Base-by-base conservation (phyloP, 805 yeast species). In the Brettanomyces anomalus region DNA sequence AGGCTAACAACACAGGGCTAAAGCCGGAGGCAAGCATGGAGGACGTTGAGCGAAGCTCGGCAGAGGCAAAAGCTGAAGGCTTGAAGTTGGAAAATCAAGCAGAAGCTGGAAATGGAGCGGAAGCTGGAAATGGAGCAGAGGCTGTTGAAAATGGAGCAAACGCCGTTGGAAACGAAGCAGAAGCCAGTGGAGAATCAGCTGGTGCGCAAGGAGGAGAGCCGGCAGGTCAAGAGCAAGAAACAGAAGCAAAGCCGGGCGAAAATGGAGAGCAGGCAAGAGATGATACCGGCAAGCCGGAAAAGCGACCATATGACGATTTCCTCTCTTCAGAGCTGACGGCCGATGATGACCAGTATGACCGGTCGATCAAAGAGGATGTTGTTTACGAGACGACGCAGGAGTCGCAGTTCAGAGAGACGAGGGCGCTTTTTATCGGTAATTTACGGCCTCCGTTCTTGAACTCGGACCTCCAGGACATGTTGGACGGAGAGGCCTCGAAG, bases 401-500 rank as follows among this genome's bases (percentile, higher is more conserved):
- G 15, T 59, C 72, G 4, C 45, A 50, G 21, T 70, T 60, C 51
- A 62, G 57, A 33, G 57, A 58, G 40, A 70, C 75, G 4, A 54
- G 75, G 39, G 73, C 74, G 1, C 49, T 71, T 33, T 61, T 70
- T 43, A 58, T 70, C n/a, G 75, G 68, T 13, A 71, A 70, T 47
- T 54, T 71, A 38, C 55, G 67, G 14, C 50, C 61, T 4, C 68
- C 70, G 11, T 54, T 68, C 38, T 65, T 65, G 44, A 67, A 68
- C 33, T 53, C 50, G 16, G 60, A 57, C 42, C 66, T 71, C 44
- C 72, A 68, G 48, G 55, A 54, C 18, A 46, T 63, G 45, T 45
- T 71, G 42, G 60, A 58, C 36, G 54, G 52, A 14, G 53, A 63
- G 39, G 63, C 67, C 4, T 43, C 55, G 18, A 47, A 46, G 13